Evolutionary conservation across 202 grass and related monocot species (phyloP).

Genomic region (Schoenoplectus triqueter): DNA sequence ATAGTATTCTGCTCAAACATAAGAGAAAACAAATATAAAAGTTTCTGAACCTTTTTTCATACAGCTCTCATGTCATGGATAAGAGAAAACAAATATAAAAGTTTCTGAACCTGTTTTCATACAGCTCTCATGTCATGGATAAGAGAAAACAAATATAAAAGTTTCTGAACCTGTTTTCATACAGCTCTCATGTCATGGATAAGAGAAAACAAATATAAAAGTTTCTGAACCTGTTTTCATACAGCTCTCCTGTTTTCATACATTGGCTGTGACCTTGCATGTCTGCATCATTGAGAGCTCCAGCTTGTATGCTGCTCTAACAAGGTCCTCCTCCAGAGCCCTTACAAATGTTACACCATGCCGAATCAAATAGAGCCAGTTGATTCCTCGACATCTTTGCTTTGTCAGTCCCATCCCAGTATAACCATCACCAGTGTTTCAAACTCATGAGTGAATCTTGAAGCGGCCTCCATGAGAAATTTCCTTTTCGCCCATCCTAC

Average conservation of each 20-base stretch:
- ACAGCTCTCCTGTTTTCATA: constrained; percentile 42
- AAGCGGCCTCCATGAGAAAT: too few species aligned
- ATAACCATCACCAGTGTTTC: too few species aligned
- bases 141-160: constrained; percentile 37
- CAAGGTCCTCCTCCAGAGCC: too few species aligned
- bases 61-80: constrained; percentile 90
- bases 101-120: constrained; percentile 64
- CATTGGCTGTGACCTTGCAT: constrained; percentile 57
- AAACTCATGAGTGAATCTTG: too few species aligned
- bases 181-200: constrained; percentile 90
- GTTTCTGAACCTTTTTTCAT: constrained; percentile 63
- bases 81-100: constrained; percentile 39
- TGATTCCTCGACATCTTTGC: too few species aligned
- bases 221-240: too few species aligned
- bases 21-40: constrained; percentile 19
- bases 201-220: constrained; percentile 20
- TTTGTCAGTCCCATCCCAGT: too few species aligned
- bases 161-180: constrained; percentile 64
- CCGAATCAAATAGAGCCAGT: too few species aligned
- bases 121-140: constrained; percentile 90
- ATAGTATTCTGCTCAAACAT: constrained; percentile 58
- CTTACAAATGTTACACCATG: too few species aligned
- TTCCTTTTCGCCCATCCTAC: too few species aligned
- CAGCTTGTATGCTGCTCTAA: constrained; percentile 4
- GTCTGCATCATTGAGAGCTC: constrained; percentile 96